Evolutionary conservation across 306 rosid genomes (phyloP), one percentile per base, ranked within the genome.

Genomic region (Vachellia pachyceras): DNA sequence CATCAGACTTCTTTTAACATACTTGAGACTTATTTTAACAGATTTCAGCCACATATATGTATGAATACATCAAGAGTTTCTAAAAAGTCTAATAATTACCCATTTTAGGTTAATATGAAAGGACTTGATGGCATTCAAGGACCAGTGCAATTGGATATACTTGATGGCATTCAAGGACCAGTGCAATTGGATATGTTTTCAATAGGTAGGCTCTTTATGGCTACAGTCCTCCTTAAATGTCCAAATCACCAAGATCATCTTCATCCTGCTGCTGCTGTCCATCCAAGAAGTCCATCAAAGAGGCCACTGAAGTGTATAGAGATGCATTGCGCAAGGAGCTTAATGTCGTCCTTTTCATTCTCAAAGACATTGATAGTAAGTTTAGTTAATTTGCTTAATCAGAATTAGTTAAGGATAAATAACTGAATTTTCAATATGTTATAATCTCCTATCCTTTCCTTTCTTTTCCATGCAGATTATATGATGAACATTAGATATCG

Each of bases 81-180:
- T n/a, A n/a, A n/a, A n/a, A n/a, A n/a, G n/a, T n/a, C n/a, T n/a
- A n/a, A n/a, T n/a, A n/a, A n/a, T n/a, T n/a, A n/a, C n/a, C n/a
- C n/a, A n/a, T n/a, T n/a, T n/a, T n/a, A n/a, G n/a, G n/a, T n/a
- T n/a, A n/a, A n/a, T n/a, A n/a, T n/a, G n/a, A n/a, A n/a, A n/a
- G n/a, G n/a, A n/a, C n/a, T n/a, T n/a, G n/a, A n/a, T n/a, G n/a
- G n/a, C n/a, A n/a, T n/a, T n/a, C n/a, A n/a, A n/a, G n/a, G n/a
- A n/a, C n/a, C n/a, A n/a, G n/a, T n/a, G n/a, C n/a, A n/a, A n/a
- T n/a, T n/a, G n/a, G n/a, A n/a, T n/a, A n/a, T n/a, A n/a, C 89
- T 95, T 52, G 98, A 95, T 86, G 99, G 99, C 15, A 90, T 95
- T 79, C 98, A 95, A 88, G 99, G 99, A 82, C 99, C 99, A 41